Conservation (phyloP, 352 stramenopile species). For the Pythium sp. region DNA sequence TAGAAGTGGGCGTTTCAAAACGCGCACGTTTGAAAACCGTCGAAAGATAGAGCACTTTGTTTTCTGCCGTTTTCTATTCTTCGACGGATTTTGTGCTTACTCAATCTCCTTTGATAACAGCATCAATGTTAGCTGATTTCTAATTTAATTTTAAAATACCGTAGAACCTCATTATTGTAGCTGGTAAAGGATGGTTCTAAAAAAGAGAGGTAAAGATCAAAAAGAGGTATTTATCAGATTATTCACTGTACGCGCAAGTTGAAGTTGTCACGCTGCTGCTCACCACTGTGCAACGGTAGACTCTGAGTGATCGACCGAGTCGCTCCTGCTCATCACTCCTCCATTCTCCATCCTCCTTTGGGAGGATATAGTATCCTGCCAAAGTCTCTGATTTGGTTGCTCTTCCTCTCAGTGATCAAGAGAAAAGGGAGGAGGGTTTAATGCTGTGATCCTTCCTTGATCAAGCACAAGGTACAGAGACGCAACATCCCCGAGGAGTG, state of each 20-base stretch:
- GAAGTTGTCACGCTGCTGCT: neutral
- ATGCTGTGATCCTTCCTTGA: too few relatives aligned
- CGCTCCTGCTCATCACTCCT: neutral
- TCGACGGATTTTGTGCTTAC: neutral
- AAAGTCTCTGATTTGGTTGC: too few relatives aligned
- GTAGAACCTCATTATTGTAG: too few relatives aligned
- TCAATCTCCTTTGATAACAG: neutral
- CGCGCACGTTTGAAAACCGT: neutral
- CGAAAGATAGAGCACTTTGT: neutral
- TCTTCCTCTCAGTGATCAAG: too few relatives aligned
- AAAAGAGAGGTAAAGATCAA: neutral
- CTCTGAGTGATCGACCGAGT: neutral
- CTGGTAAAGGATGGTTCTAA: too few relatives aligned
- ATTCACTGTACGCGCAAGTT: neutral
- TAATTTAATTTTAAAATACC: neutral
- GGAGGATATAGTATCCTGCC: too few relatives aligned
- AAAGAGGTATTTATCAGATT: neutral
- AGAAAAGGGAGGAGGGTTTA: too few relatives aligned
- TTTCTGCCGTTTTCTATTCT: neutral
- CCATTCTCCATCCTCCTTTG: too few relatives aligned
- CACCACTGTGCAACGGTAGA: neutral
- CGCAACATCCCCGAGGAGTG: neutral
- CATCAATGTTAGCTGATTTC: neutral
- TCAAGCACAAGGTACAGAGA: too few relatives aligned
- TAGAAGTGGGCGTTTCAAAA: neutral